Evolutionary conservation across 106 monocot species (phyloP), one percentile per base, ranked within the genome.

Genomic region (Dendrobium huoshanense): DNA sequence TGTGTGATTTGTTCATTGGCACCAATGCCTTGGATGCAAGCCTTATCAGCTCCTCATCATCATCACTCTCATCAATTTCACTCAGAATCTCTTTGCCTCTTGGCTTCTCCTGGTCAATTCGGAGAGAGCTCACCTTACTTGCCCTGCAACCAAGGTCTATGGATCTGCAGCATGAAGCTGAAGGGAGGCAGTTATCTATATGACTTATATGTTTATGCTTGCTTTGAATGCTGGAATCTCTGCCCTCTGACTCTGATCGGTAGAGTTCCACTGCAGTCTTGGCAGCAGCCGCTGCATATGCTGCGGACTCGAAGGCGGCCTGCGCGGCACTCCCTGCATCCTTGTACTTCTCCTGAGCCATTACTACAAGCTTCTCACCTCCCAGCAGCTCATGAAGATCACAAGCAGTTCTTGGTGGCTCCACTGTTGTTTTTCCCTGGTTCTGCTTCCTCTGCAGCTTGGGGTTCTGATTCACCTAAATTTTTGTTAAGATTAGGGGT

Each of bases 251-350:
- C 29, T 86, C 84, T 25, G 84, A 82, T 72, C 75, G 81, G 9
- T 88, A 92, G 48, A 96, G 88, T 79, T 89, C 90, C 9, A 88
- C 83, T 1, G 90, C 94, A 1, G 82, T 87, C 75, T 80, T 90
- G 18, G 92, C 94, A 6, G 96, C 96, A 0, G 81, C 88, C 0
- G 92, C 96, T 5, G 94, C 96, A 55, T 78, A 84, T 0, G 88
- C 87, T 0, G 96, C 96, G 1, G 88, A 91, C 72, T 91, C 80
- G 54, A 84, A 96, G 27, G 96, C 96, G 0, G 89, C 96, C 78
- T 85, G 88, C 3, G 96, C 91, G 9, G 93, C 96, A 29, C 83
- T 85, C 13, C 48, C 81, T n/a, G 82, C 91, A 67, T 96, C 93
- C 77, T 76, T 76, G 51, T 76, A 59, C 40, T 78, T 78, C 55